phyloP scores from a whole-genome alignment of 2,329 filamentous ascomycete genomes.

The Akanthomyces uredinophilus region DNA sequence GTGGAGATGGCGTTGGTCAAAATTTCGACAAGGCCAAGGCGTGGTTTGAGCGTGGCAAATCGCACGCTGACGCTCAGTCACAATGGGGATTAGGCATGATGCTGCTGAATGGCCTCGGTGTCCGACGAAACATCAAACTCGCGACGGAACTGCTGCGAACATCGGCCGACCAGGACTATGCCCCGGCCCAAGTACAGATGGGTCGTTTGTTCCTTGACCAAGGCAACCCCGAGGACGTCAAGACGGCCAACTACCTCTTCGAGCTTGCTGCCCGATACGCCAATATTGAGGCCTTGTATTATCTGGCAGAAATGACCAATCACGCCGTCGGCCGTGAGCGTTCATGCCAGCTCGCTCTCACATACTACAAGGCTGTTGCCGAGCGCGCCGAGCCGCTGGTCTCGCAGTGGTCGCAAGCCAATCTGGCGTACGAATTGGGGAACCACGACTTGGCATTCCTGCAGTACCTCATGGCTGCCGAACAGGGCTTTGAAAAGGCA shows the following conservation, averaged over 20 bases:
- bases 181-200: conserved; percentile 75
- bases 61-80: conserved; percentile 72
- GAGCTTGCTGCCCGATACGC: conserved; percentile 78
- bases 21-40: conserved; percentile 69
- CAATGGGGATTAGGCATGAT: conserved; percentile 82
- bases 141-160: conserved; percentile 73
- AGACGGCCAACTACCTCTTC: conserved; percentile 77
- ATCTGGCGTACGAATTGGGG: conserved; percentile 72
- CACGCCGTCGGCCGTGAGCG: conserved; percentile 75
- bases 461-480: conserved; percentile 79
- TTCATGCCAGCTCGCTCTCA: conserved; percentile 69
- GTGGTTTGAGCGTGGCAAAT: conserved; percentile 79
- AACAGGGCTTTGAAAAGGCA: conserved; percentile 84
- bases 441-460: conserved; percentile 77
- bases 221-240: conserved; percentile 63
- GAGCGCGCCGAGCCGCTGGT: conserved; percentile 68
- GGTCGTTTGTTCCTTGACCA: conserved; percentile 84
- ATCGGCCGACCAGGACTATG: conserved; percentile 76
- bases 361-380: conserved; percentile 77
- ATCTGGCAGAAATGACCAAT: conserved; percentile 81
- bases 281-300: conserved; percentile 86
- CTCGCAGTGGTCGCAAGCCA: conserved; percentile 77
- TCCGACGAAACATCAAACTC: conserved; percentile 61
- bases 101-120: conserved; percentile 72
- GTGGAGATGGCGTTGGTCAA: conserved; percentile 78